phyloP scores from a whole-genome alignment of 306 rosid species.

The Castanospermum australe region DNA sequence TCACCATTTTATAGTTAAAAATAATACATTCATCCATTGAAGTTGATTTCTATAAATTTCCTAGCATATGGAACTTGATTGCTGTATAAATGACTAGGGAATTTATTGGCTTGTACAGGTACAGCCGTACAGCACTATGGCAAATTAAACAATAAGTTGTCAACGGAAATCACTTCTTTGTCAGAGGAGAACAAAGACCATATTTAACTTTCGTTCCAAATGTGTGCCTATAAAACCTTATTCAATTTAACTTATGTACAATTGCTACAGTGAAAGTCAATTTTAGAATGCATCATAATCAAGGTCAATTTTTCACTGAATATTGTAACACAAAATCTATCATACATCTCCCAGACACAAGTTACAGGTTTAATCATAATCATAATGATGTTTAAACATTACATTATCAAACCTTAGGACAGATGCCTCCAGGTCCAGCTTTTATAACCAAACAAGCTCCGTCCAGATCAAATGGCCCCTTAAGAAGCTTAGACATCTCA shows the following conservation, averaged over 20 bases:
- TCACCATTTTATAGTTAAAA: not conserved
- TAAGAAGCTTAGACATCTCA: conserved; percentile 79
- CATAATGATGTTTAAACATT: conserved; percentile 19
- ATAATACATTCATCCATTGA: not conserved
- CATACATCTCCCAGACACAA: not conserved
- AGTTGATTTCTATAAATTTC: not conserved
- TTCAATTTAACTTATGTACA: not conserved
- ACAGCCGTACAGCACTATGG: not conserved
- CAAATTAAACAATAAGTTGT: not conserved
- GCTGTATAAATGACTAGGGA: not conserved
- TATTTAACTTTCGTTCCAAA: not conserved
- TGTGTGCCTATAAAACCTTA: not conserved
- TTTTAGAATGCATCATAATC: conserved; percentile 2
- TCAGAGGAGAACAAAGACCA: not conserved
- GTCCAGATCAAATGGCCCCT: conserved; percentile 68
- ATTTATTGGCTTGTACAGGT: not conserved
- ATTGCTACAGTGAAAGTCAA: not conserved
- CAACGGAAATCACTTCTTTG: not conserved
- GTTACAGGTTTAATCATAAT: conserved; percentile 4
- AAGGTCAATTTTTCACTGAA: not conserved
- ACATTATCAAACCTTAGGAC: conserved; percentile 57
- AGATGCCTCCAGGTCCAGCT: conserved; percentile 48
- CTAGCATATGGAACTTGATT: not conserved
- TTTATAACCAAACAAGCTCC: conserved; percentile 75
- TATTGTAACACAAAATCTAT: not conserved